phyloP scores from a whole-genome alignment of 305 asterid species.

The Euphrasia arctica region DNA sequence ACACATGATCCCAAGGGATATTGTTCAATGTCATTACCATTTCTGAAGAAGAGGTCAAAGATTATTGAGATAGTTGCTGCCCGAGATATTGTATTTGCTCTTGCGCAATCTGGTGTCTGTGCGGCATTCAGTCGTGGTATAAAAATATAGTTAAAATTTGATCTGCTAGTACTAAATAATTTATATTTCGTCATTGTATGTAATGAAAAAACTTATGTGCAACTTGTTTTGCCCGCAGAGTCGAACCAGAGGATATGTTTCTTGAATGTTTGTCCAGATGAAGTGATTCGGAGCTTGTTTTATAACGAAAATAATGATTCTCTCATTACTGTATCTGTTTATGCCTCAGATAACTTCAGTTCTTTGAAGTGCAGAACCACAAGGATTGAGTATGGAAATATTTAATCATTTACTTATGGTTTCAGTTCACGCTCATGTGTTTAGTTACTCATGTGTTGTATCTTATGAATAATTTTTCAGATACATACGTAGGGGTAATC shows the following conservation, averaged over 20 bases:
- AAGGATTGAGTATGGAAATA: background rate
- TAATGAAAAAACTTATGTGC: constrained; percentile 22
- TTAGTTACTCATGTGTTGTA: background rate
- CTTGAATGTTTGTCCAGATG: constrained; percentile 90
- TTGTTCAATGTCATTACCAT: constrained; percentile 58
- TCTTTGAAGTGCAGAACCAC: background rate
- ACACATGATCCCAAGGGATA: constrained; percentile 97
- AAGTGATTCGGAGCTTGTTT: constrained; percentile 95
- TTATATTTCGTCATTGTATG: constrained; percentile 3
- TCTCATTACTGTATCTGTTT: background rate
- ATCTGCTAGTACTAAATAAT: background rate
- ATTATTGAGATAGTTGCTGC: constrained; percentile 70
- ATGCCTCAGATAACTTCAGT: background rate
- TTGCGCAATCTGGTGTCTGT: constrained; percentile 97
- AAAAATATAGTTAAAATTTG: background rate
- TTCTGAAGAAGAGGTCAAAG: constrained; percentile 28
- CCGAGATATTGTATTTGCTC: constrained; percentile 95
- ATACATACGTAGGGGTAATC: background rate
- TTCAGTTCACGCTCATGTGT: background rate
- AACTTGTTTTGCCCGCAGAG: constrained; percentile 54
- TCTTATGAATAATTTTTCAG: background rate
- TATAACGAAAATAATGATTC: constrained; percentile 97
- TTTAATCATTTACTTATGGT: background rate
- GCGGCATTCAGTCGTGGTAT: constrained; percentile 97
- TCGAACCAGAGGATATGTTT: constrained; percentile 93